Percentiles rank a stretch among this genome's conserved stretches.
phyloP scores from a whole-genome alignment of 352 stramenopile genomes.

The Chrysophaeum taylorii region DNA sequence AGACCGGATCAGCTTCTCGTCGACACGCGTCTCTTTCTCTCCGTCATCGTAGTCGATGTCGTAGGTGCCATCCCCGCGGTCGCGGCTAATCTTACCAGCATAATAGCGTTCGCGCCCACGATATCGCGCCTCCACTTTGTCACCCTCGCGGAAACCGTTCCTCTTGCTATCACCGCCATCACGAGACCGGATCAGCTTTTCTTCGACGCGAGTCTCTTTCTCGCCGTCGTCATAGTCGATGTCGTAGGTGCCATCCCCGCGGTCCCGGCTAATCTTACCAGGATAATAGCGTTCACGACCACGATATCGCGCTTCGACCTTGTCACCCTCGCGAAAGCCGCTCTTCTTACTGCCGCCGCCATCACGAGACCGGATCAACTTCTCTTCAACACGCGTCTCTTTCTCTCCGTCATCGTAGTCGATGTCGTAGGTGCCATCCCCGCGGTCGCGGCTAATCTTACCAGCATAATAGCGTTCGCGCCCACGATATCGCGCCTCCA shows the following conservation, averaged over 20 bases:
- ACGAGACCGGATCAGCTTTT: conserved; percentile 16
- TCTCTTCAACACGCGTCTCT: conserved; percentile 29
- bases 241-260: conserved; percentile 42
- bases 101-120: conserved; percentile 51
- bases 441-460: conserved; percentile 34
- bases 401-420: too few species aligned
- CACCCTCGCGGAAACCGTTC: conserved; percentile 23
- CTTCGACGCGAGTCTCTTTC: conserved; percentile 34
- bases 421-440: conserved; percentile 41
- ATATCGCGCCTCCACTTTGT: conserved; percentile 47
- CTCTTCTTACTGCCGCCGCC: not conserved
- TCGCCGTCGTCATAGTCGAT: conserved; percentile 45
- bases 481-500: conserved; percentile 25
- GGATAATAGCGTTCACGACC: conserved; percentile 37
- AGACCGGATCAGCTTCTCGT: not conserved
- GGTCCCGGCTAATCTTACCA: conserved; percentile 38
- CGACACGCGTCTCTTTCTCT: conserved; percentile 33
- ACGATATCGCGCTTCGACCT: conserved; percentile 25
- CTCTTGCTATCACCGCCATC: conserved; percentile 11
- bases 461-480: conserved; percentile 39
- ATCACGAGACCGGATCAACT: conserved; percentile 30
- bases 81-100: conserved; percentile 43
- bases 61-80: conserved; percentile 44
- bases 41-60: conserved; percentile 18
- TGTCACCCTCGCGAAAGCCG: conserved; percentile 13